These are phyloP conservation scores for Clathrus columnatus DNA, from an alignment of 768 basidiomycete genomes.

Conservation along the genomic window DNA sequence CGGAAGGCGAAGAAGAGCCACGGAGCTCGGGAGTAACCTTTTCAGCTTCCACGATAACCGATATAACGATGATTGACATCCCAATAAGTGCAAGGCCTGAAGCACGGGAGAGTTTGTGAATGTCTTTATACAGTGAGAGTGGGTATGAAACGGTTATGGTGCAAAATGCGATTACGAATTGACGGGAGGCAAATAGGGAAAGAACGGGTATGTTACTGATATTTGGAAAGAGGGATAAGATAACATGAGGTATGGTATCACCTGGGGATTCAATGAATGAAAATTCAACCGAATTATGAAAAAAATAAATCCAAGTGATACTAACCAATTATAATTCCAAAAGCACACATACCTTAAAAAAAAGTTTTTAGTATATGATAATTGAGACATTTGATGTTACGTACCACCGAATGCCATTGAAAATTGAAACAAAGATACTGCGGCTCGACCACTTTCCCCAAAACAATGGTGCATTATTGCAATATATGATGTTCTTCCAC, in stretches of 20 bases:
- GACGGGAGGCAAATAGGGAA: conserved; percentile 70
- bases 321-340: conserved; percentile 84
- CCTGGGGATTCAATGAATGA: conserved; percentile 45
- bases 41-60: conserved; percentile 77
- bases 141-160: conserved; percentile 89
- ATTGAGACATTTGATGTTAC: conserved; percentile 19
- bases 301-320: background rate
- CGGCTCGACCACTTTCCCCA: conserved; percentile 82
- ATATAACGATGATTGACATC: conserved; percentile 87
- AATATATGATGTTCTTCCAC: conserved; percentile 86
- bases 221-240: conserved; percentile 75
- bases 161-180: conserved; percentile 82
- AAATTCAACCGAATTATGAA: background rate
- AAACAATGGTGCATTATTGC: conserved; percentile 93
- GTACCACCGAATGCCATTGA: conserved; percentile 92
- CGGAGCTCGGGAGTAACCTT: conserved; percentile 63
- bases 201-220: conserved; percentile 59
- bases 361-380: background rate
- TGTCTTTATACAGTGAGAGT: conserved; percentile 91
- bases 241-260: conserved; percentile 93
- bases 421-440: conserved; percentile 96
- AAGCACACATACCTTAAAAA: conserved; percentile 84
- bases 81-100: conserved; percentile 85
- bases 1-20: conserved; percentile 51
- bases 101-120: conserved; percentile 91